phyloP scores from a whole-genome alignment of 768 basidiomycete genomes.

The Lactifluus piperatus region DNA sequence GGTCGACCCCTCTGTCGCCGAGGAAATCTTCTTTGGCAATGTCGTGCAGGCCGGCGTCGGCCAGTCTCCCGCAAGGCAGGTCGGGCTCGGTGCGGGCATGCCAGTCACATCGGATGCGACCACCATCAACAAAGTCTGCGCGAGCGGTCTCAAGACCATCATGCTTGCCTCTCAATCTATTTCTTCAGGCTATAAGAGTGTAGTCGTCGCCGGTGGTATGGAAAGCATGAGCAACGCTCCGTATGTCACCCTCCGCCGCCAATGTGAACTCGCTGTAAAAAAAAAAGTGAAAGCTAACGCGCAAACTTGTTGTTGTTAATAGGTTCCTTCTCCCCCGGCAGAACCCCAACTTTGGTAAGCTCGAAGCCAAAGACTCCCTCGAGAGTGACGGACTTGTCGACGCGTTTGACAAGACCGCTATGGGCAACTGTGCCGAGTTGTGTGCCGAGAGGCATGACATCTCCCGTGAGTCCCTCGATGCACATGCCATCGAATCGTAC shows the following conservation, averaged over 20 bases:
- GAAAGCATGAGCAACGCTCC: conserved; percentile 99
- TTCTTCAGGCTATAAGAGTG: conserved; percentile 70
- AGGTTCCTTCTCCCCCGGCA: conserved; percentile 79
- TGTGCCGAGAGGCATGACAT: conserved; percentile 78
- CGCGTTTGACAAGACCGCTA: conserved; percentile 94
- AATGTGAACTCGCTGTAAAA: neutral
- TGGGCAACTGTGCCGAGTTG: conserved; percentile 95
- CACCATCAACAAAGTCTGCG: conserved; percentile 99
- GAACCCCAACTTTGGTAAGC: conserved; percentile 82
- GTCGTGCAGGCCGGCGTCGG: conserved; percentile 97
- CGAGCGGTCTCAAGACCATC: conserved; percentile 92
- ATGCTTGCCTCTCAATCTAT: conserved; percentile 92
- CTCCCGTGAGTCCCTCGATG: conserved; percentile 80
- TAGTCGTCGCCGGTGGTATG: conserved; percentile 95
- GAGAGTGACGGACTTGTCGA: conserved; percentile 94
- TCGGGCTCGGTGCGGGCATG: conserved; percentile 85
- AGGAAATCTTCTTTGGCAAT: conserved; percentile 96
- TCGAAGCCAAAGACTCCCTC: conserved; percentile 78
- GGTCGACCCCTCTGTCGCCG: conserved; percentile 73
- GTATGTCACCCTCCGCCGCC: conserved; percentile 41
- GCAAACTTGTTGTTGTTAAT: neutral
- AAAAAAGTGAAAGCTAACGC: neutral
- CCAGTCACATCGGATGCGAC: conserved; percentile 85
- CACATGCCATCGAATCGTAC: conserved; percentile 92
- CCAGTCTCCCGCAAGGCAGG: conserved; percentile 97